These are phyloP conservation scores for Orbilia ellipsospora DNA, from an alignment of 2,329 filamentous ascomycete species.

Conservation along the genomic window DNA sequence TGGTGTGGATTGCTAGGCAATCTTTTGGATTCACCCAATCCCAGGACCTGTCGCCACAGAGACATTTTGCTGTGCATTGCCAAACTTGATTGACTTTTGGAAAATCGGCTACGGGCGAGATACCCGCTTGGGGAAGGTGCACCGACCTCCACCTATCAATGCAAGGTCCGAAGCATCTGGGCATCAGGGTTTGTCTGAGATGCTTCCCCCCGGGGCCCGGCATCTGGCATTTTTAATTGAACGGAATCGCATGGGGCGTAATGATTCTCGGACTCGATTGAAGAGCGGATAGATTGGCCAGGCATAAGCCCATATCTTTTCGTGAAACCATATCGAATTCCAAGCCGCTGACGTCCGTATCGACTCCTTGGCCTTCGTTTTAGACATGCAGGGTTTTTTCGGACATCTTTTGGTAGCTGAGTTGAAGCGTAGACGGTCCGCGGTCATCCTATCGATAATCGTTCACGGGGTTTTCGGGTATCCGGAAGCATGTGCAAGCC, in stretches of 20 bases:
- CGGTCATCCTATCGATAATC: too few relatives aligned
- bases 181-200: slow-evolving; percentile 7
- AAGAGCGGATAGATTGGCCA: slow-evolving; percentile 10
- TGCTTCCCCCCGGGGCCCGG: neutral
- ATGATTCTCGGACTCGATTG: slow-evolving; percentile 10
- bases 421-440: too few relatives aligned
- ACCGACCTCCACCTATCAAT: slow-evolving; percentile 10
- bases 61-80: neutral
- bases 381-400: too few relatives aligned
- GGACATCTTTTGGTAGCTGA: too few relatives aligned
- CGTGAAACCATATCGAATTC: neutral
- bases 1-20: slow-evolving; percentile 14
- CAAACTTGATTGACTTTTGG: slow-evolving; percentile 8
- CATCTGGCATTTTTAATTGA: neutral
- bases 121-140: slow-evolving; percentile 40
- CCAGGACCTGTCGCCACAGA: slow-evolving; percentile 11
- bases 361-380: neutral
- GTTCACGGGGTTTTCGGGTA: too few relatives aligned
- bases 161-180: neutral
- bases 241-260: slow-evolving; percentile 6
- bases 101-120: slow-evolving; percentile 31
- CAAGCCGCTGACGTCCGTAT: slow-evolving; percentile 16
- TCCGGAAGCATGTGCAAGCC: too few relatives aligned
- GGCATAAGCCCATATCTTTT: slow-evolving; percentile 4
- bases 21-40: slow-evolving; percentile 4